Percentiles rank a stretch among this genome's conserved stretches.
Evolutionary conservation across 1,284 basidiomycete species (phyloP).

Genomic region (Puccinia novopanici): DNA sequence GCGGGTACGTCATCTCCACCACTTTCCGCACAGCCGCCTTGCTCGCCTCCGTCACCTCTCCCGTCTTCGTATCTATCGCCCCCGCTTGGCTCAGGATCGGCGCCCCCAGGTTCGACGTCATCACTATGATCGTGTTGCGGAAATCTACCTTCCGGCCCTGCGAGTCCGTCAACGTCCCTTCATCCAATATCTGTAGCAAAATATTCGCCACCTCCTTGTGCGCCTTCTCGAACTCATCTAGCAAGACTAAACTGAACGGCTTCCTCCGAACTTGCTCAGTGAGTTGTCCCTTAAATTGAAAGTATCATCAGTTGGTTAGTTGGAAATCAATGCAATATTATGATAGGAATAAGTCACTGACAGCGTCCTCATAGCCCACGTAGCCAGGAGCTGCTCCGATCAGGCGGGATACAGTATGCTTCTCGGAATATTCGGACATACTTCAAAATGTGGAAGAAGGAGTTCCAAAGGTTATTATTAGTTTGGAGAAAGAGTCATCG

Average conservation of each 20-base stretch:
- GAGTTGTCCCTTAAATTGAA: constrained; percentile 65
- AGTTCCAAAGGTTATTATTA: not conserved
- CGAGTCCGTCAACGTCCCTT: constrained; percentile 79
- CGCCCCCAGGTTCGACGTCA: constrained; percentile 84
- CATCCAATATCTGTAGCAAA: constrained; percentile 86
- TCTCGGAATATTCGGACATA: constrained; percentile 71
- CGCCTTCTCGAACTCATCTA: constrained; percentile 90
- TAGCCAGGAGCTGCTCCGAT: constrained; percentile 80
- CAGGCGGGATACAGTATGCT: constrained; percentile 83
- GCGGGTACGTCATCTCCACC: constrained; percentile 72
- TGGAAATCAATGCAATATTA: not conserved
- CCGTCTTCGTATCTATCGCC: constrained; percentile 67
- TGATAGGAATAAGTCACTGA: constrained; percentile 20
- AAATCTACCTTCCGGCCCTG: constrained; percentile 66
- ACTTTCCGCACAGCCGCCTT: constrained; percentile 70
- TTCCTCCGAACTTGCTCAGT: constrained; percentile 82
- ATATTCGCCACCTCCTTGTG: constrained; percentile 79
- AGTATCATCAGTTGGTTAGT: not conserved
- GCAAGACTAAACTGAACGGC: constrained; percentile 77
- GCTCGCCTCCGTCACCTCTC: constrained; percentile 69
- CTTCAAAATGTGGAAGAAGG: not conserved
- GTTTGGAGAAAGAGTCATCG: constrained; percentile 60
- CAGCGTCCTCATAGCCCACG: constrained; percentile 60
- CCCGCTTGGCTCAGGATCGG: constrained; percentile 74
- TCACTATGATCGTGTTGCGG: constrained; percentile 68